Evolutionary conservation across 2,329 filamentous ascomycete species (phyloP).

Genomic region (Diplodia scrobiculata): DNA sequence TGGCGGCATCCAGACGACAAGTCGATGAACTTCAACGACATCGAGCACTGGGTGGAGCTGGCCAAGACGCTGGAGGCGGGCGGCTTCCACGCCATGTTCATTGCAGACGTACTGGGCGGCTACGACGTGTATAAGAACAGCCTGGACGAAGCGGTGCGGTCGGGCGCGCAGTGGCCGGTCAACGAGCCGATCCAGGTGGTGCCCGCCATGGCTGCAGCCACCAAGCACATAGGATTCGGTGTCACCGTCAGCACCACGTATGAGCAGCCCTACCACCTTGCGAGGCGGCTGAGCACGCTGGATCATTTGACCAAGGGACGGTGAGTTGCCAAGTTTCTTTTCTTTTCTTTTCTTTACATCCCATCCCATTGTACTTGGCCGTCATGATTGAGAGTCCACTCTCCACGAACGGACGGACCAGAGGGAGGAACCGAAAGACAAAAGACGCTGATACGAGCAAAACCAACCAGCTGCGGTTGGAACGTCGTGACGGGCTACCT

Average conservation of each 20-base stretch:
- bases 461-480: constrained; percentile 30
- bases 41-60: constrained; percentile 45
- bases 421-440: background rate
- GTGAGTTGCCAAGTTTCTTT: background rate
- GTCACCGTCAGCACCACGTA: constrained; percentile 70
- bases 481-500: constrained; percentile 69
- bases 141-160: constrained; percentile 61
- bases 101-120: constrained; percentile 57
- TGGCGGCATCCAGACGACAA: constrained; percentile 60
- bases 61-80: constrained; percentile 45
- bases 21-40: constrained; percentile 58
- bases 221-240: constrained; percentile 67
- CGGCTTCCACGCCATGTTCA: constrained; percentile 47
- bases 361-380: too few species aligned
- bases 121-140: constrained; percentile 69
- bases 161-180: constrained; percentile 70
- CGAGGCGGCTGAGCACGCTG: constrained; percentile 64
- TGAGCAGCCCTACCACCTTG: constrained; percentile 68
- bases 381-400: too few species aligned
- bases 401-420: too few species aligned
- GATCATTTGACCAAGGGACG: constrained; percentile 69
- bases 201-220: constrained; percentile 68
- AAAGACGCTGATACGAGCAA: background rate
- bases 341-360: background rate
- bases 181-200: constrained; percentile 67